Evolutionary conservation across 148 eudicot species (phyloP).

Genomic region (Camellia lanceoleosa): DNA sequence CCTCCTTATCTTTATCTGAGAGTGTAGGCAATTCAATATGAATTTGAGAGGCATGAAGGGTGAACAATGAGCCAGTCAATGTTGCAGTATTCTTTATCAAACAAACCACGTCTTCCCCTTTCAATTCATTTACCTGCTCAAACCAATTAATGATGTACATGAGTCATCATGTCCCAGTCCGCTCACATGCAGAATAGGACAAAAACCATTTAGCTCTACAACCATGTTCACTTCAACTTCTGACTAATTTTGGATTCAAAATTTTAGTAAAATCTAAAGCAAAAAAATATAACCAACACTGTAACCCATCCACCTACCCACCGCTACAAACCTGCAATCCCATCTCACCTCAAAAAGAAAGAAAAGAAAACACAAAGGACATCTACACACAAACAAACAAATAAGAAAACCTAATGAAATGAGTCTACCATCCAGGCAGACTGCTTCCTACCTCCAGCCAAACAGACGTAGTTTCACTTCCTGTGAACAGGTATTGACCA

Average conservation of each 20-base stretch:
- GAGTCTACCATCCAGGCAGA: background rate
- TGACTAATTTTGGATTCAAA: background rate
- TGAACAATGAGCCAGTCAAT: slow-evolving; percentile 72
- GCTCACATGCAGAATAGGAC: background rate
- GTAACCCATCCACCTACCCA: background rate
- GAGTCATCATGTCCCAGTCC: background rate
- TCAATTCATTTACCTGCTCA: slow-evolving; percentile 71
- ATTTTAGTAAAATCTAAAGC: background rate
- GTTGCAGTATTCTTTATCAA: slow-evolving; percentile 85
- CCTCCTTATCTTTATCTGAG: slow-evolving; percentile 82
- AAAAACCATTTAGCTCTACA: background rate
- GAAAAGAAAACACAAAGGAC: background rate
- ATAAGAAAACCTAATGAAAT: background rate
- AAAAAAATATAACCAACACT: background rate
- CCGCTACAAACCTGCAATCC: background rate
- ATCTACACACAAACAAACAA: background rate
- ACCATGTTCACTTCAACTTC: background rate
- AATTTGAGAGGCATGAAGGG: slow-evolving; percentile 90
- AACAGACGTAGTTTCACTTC: slow-evolving; percentile 97
- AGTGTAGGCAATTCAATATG: slow-evolving; percentile 88
- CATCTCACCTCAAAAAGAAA: background rate
- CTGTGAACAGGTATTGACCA: slow-evolving; percentile 97
- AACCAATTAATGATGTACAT: slow-evolving; percentile 9
- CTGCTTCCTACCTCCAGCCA: slow-evolving; percentile 86
- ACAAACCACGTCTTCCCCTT: slow-evolving; percentile 80